Base-by-base conservation (phyloP, 371 early-diverging fungal genomes). In the Basidiobolus meristosporus region DNA sequence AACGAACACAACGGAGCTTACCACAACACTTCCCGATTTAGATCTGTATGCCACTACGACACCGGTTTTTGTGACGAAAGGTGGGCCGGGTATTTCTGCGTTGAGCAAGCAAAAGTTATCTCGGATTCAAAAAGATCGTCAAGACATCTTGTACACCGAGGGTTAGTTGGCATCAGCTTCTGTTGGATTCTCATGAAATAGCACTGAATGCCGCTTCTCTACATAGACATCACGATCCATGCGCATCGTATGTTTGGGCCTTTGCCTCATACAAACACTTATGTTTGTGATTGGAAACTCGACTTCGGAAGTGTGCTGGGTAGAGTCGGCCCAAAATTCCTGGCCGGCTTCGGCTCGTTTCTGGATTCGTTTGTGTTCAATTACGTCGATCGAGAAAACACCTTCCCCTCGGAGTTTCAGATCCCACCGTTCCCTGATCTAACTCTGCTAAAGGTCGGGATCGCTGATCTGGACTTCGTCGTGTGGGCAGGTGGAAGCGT, bases 201-300 rank as follows among this genome's bases (percentile, higher is more conserved):
- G 12, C 2, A 1, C 40, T 12, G 11, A 19, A 15, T 16, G 4
- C 9, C 22, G 14, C 15, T 23, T 36, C 39, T 7, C 2, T 31
- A 18, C 30, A 34, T 46, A 68, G 75, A 70, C 15, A 45, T 74
- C 6, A 60, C 61, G 18, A 59, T 78, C 9, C 66, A 70, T 33
- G 74, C 68, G 0, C 82, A 82, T 46, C 68, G 81, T 11, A 44
- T 85, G 11, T 80, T 76, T 50, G 88, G 85, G 0, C 82, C 80
- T 1, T 51, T 70, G 10, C 85, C 88, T 0, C 61, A 69, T 15
- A 73, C 58, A 9, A 54, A 65, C 0, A 73, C 74, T 0, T 85
- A 82, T 51, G 69, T 77, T 0, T 69, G 71, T 23, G 72, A 81
- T 46, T 82, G 80, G 77, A 67, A 70, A 11, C 55, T 82, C 36